Base-by-base conservation (phyloP, 2,329 filamentous ascomycete species). In the Metarhizium guizhouense region DNA sequence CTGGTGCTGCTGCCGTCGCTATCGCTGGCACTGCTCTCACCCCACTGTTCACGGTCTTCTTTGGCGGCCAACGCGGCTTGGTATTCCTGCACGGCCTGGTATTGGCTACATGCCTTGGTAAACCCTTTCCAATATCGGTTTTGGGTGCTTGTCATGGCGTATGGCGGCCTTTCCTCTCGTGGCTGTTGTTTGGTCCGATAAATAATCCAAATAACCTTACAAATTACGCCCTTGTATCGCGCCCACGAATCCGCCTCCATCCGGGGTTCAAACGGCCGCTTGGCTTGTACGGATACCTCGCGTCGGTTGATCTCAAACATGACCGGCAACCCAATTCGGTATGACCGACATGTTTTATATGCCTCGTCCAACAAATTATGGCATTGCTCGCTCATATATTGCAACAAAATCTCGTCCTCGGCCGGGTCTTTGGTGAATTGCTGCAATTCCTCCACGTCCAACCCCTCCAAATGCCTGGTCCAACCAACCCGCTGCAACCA, bases 201-300 rank as follows among this genome's bases (percentile, higher is more conserved):
- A 36, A 47, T 53, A 18, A 59, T 47, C 13, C 45, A 50, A 4
- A 59, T 6, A 5, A 60, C 13, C 42, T 48, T 43, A 13, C 48
- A 10, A 29, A 40, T 57, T 3, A 57, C 53, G 1, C 38, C 50
- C 25, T 57, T 58, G 32, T 60, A 60, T 32, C 52, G 36, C 45
- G 34, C 38, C 53, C 45, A 58, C 38, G 55, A 57, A 43, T 58
- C 45, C 16, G 57, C 55, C 32, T 60, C 54, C 14, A 60, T 47
- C 10, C 52, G 40, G 45, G 51, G 54, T 13, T 56, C 45, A 13
- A 60, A 60, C 38, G 38, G 55, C 43, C 48, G 20, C 11, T 6
- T 47, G 18, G 38, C 55, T 49, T 55, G 56, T 1, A 51, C 36
- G 38, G 52, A 4, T 4, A 45, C 48, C 13, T 60, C 51, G 3